Evolutionary conservation across 495 filamentous ascomycete genomes (phyloP), one percentile per base, ranked within the genome.

Genomic region (Xylaria acuta): DNA sequence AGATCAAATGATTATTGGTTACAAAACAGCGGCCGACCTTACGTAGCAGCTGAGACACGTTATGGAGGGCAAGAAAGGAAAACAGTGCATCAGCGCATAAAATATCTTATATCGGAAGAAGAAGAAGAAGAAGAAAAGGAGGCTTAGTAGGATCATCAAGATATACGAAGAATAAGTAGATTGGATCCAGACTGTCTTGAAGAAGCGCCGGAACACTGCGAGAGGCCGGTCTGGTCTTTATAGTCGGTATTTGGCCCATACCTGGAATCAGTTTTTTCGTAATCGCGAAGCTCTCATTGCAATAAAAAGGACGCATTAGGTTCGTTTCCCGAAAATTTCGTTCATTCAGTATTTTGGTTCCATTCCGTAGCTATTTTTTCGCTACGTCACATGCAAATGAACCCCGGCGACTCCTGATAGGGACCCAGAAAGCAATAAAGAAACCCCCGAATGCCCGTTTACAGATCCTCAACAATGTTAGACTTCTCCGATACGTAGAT

Each of bases 401-500:
- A 86, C 84, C 85, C 82, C 79, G 82, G 83, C 81, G 79, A 80
- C 82, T 80, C 76, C 79, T 75, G 77, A 69, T 77, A 70, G 77
- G 83, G 76, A 80, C 79, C 79, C 82, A 82, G 77, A 80, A 83
- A 80, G 74, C 78, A 73, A 77, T 72, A 81, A 82, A 79, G 77
- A 81, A 79, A 82, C 73, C 76, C 71, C 70, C 62, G 41, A 72
- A 69, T 73, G 68, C 62, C 72, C 77, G 64, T 82, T 81, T 80
- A 83, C 76, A 75, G 78, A 67, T 90, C 92, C 80, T 93, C 92
- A 75, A 87, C 86, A 77, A 99, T 92, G 90, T 99, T 97, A 84
- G 91, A 90, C 88, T 91, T 90, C 93, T 99, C 95, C 77, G 94
- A 97, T 79, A 98, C 96, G 88, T 98, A 99, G 84, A 99, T 87